Percentiles rank a stretch among this genome's conserved stretches.
Evolutionary conservation across 225 moss, liverwort and hornwort species (phyloP).

Genomic region (Straminergon stramineum): DNA sequence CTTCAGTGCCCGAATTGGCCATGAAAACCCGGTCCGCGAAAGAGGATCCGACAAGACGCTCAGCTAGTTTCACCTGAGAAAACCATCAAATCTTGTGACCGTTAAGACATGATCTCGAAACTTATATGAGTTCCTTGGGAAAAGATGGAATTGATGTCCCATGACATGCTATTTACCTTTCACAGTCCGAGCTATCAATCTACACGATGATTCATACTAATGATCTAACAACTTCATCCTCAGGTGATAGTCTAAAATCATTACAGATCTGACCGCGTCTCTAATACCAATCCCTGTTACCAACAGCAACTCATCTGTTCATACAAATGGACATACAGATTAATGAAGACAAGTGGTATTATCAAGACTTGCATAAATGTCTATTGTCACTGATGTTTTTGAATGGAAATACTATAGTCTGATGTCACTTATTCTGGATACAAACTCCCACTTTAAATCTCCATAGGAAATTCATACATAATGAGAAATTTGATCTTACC

Average conservation of each 20-base stretch:
- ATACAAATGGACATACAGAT: background rate
- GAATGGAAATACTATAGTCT: background rate
- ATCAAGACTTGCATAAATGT: background rate
- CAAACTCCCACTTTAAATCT: background rate
- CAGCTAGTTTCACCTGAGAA: conserved; percentile 66
- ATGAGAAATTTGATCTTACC: background rate
- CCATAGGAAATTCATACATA: background rate
- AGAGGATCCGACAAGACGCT: conserved; percentile 63
- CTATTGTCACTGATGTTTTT: background rate
- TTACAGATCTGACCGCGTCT: background rate
- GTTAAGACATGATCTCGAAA: background rate
- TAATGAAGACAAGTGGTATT: background rate
- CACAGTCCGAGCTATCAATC: background rate
- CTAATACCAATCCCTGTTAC: background rate
- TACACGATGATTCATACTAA: background rate
- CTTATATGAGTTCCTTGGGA: background rate
- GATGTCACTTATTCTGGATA: background rate
- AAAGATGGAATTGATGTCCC: background rate
- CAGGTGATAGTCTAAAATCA: background rate
- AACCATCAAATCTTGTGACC: background rate
- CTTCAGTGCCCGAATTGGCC: conserved; percentile 87
- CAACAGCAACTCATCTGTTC: background rate
- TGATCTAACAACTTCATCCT: background rate
- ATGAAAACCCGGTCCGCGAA: conserved; percentile 89
- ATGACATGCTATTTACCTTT: background rate